These are phyloP conservation scores for Xylaria sp. DNA, from an alignment of 2,329 filamentous ascomycete genomes.

Conservation along the genomic window DNA sequence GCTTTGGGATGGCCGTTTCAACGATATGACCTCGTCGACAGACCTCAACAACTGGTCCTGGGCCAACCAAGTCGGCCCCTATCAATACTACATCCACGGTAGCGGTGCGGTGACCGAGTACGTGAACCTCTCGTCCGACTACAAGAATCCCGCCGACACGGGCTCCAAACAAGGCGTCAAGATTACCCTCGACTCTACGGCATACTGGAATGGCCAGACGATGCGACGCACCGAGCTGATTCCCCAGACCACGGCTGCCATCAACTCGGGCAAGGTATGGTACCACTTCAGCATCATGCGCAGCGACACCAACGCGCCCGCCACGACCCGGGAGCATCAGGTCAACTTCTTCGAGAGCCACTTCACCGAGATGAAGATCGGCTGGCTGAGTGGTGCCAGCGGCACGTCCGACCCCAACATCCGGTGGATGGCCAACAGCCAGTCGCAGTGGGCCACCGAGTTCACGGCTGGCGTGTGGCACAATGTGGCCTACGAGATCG, in stretches of 20 bases:
- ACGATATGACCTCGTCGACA: constrained; percentile 61
- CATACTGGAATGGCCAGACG: constrained; percentile 77
- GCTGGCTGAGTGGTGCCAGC: constrained; percentile 64
- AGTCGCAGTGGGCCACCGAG: constrained; percentile 70
- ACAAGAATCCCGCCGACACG: constrained; percentile 73
- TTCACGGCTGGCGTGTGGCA: constrained; percentile 76
- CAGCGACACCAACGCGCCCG: constrained; percentile 68
- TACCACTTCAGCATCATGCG: constrained; percentile 79
- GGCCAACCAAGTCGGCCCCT: constrained; percentile 69
- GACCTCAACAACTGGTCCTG: constrained; percentile 71
- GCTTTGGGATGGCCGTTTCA: constrained; percentile 71
- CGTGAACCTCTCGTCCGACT: constrained; percentile 68
- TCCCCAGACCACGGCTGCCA: constrained; percentile 73
- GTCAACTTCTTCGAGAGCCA: constrained; percentile 72
- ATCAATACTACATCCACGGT: constrained; percentile 83
- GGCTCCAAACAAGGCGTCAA: constrained; percentile 72
- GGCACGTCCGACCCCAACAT: constrained; percentile 64
- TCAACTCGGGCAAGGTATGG: constrained; percentile 73
- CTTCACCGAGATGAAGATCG: constrained; percentile 80
- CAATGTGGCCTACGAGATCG: constrained; percentile 79
- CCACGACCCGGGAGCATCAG: constrained; percentile 74
- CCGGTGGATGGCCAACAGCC: constrained; percentile 71
- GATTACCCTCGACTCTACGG: constrained; percentile 71
- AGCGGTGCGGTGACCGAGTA: constrained; percentile 65
- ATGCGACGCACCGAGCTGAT: constrained; percentile 82